Evolutionary conservation across 768 basidiomycete species (phyloP).

Genomic region (Roridomyces roridus): DNA sequence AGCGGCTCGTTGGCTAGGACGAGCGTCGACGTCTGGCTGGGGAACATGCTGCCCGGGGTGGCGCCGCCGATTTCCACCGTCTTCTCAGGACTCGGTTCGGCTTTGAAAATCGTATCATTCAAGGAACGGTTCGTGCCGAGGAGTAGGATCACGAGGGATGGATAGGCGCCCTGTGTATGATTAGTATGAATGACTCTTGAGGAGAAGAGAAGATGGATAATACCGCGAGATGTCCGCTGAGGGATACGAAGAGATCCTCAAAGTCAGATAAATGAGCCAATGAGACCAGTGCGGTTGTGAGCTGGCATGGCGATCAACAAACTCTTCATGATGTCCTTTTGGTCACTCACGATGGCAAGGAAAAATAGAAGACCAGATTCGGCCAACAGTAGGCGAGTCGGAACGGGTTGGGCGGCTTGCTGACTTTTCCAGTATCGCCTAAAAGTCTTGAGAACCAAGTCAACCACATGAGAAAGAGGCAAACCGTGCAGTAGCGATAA

Average conservation of each 20-base stretch:
- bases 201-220: too few relatives aligned
- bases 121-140: slow-evolving; percentile 1
- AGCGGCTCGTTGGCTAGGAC: too few relatives aligned
- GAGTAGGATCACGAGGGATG: slow-evolving; percentile 9
- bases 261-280: slow-evolving; percentile 3
- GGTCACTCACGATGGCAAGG: slow-evolving; percentile 1
- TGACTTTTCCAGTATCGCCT: slow-evolving; percentile 2
- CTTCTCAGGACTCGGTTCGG: too few relatives aligned
- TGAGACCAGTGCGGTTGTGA: background rate
- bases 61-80: too few relatives aligned
- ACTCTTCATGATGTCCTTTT: background rate
- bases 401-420: background rate
- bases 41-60: too few relatives aligned
- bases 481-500: background rate
- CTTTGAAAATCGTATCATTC: slow-evolving; percentile 6
- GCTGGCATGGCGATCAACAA: background rate
- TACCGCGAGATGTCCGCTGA: background rate
- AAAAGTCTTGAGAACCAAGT: background rate
- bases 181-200: background rate
- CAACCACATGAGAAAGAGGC: background rate
- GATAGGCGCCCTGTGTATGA: slow-evolving; percentile 9
- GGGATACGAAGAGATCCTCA: slow-evolving; percentile 1
- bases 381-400: background rate
- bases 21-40: too few relatives aligned
- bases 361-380: slow-evolving; percentile 8